Base-by-base conservation (phyloP, 495 filamentous ascomycete species). In the Annulohypoxylon nitens region DNA sequence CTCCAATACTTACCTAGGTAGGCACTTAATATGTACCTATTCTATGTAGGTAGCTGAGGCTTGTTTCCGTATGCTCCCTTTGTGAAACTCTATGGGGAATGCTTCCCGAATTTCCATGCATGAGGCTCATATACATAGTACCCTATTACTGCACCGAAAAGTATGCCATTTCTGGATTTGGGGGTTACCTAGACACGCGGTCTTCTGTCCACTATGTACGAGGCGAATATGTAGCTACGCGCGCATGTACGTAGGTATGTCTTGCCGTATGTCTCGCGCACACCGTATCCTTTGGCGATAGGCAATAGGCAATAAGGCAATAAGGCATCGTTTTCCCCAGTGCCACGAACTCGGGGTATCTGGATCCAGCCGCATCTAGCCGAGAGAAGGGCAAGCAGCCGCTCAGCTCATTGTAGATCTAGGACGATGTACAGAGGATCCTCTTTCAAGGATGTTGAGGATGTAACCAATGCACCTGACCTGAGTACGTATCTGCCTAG, bases 71-170 rank as follows among this genome's bases (percentile, higher is more conserved):
- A 6, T 30, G 16, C 53, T 30, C 55, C 39, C 61, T 61, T 47
- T 10, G 36, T 53, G 45, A 58, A 43, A 47, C 63, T 51, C 45
- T 26, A 48, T 63, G 26, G 66, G 71, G 71, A 67, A 70, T 64
- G 54, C 58, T 75, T 75, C 72, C 62, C 72, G 72, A 75, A 75
- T 36, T 75, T 71, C 72, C 64, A 75, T 75, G 72, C 67, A 70
- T 75, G 67, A 75, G 67, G 48, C 66, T 74, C 67, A 50, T 53
- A 30, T 25, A 50, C 23, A 8, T 50, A 8, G 20, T 11, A 25
- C 33, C 43, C 4, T 47, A 18, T 12, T 47, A 59, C 54, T 60
- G 51, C 53, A 30, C 62, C 63, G 53, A 67, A n/a, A 67, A 54
- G 45, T 16, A 63, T 67, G 55, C 72, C 67, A 16, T 50, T 60